Conservation (phyloP, 352 stramenopile genomes). For the Phytopythium oedochilum region DNA sequence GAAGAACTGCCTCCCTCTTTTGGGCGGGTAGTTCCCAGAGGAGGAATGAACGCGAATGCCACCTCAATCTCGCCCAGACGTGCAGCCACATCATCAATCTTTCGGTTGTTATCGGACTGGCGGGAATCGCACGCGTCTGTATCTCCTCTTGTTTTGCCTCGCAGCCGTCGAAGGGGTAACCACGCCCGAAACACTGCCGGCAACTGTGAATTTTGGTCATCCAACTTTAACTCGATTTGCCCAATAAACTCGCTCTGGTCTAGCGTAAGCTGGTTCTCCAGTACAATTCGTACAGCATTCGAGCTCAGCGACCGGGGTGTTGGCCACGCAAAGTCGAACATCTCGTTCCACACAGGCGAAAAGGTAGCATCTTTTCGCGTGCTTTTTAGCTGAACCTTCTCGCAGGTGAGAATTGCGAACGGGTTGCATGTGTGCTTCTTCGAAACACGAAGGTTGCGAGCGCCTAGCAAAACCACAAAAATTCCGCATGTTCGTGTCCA, state of each 20-base stretch:
- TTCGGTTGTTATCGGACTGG: not conserved
- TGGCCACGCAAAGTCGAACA: conserved; percentile 73
- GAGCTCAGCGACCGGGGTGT: not conserved
- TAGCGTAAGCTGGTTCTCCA: conserved; percentile 63
- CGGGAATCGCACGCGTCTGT: not conserved
- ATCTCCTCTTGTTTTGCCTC: conserved; percentile 10
- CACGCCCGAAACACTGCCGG: conserved; percentile 43
- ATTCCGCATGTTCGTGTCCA: conserved; percentile 49
- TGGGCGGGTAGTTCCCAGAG: not conserved
- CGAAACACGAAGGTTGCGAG: conserved; percentile 36
- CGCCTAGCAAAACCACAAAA: conserved; percentile 44
- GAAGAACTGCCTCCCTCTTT: not conserved
- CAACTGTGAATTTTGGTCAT: conserved; percentile 8
- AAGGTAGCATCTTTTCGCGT: conserved; percentile 64
- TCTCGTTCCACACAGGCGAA: conserved; percentile 66
- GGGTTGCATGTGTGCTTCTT: conserved; percentile 76
- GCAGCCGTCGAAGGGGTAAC: conserved; percentile 40
- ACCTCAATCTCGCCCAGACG: conserved; percentile 50
- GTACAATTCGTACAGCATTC: conserved; percentile 26
- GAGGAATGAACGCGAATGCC: conserved; percentile 38
- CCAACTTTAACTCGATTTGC: conserved; percentile 41
- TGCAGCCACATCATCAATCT: not conserved
- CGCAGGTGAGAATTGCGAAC: conserved; percentile 56
- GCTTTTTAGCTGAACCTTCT: conserved; percentile 52
- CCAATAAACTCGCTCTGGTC: conserved; percentile 68